A percentile compares a stretch with the other conserved stretches of the same genome.
These are phyloP conservation scores for Botryotinia narcissicola DNA, from an alignment of 2,329 filamentous ascomycete genomes.

Conservation along the genomic window DNA sequence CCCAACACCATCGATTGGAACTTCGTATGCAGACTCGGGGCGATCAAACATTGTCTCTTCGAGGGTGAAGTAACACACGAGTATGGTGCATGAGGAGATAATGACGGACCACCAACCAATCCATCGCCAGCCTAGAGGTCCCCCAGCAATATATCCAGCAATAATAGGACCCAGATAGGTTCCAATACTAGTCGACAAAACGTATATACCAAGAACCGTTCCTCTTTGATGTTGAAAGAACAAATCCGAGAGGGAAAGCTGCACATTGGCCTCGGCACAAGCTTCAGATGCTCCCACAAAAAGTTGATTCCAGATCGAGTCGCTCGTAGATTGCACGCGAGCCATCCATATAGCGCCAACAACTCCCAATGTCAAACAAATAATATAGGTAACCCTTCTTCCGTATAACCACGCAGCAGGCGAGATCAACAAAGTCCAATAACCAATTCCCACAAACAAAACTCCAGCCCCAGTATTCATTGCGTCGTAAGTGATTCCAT, in stretches of 20 bases:
- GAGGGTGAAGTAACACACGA: conserved; percentile 51
- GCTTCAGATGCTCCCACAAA: conserved; percentile 58
- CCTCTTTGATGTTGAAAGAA: conserved; percentile 58
- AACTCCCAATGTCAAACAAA: conserved; percentile 50
- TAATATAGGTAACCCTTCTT: conserved; percentile 52
- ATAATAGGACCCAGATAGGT: conserved; percentile 55
- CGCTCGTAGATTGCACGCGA: conserved; percentile 42
- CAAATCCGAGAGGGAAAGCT: conserved; percentile 55
- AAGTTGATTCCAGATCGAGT: conserved; percentile 55
- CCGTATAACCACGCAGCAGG: conserved; percentile 55
- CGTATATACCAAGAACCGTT: conserved; percentile 53
- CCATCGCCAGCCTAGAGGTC: conserved; percentile 53
- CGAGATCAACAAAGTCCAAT: conserved; percentile 52
- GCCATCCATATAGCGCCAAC: conserved; percentile 55
- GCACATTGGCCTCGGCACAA: conserved; percentile 55
- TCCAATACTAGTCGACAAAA: conserved; percentile 54
- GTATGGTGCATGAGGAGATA: conserved; percentile 47
- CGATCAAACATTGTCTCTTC: conserved; percentile 53
- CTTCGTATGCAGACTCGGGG: conserved; percentile 39
- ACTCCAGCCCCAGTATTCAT: conserved; percentile 58
- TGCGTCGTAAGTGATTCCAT: conserved; percentile 50
- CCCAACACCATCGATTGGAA: conserved; percentile 30
- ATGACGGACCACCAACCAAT: conserved; percentile 52
- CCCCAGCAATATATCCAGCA: conserved; percentile 50
- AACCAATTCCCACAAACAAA: conserved; percentile 55